A percentile compares a stretch with the other conserved stretches of the same genome.
These are phyloP conservation scores for Shiraia bambusicola DNA, from an alignment of 2,329 filamentous ascomycete species.

Conservation along the genomic window DNA sequence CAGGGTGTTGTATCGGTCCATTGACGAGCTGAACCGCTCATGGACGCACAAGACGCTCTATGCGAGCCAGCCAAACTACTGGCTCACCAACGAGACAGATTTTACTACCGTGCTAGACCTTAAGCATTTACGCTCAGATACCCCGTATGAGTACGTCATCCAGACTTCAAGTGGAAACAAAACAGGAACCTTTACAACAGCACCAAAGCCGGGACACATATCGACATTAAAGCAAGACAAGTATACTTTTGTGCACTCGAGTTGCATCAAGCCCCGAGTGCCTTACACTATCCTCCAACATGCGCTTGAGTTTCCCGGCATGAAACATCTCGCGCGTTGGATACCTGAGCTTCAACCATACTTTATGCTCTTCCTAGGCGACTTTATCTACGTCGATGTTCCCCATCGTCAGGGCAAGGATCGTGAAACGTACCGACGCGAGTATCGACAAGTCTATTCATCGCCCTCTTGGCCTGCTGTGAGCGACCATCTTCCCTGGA, in stretches of 20 bases:
- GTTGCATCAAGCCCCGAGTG: conserved; percentile 87
- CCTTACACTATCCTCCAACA: conserved; percentile 86
- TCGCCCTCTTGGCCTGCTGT: conserved; percentile 86
- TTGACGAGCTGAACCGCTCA: conserved; percentile 27
- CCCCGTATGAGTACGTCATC: conserved; percentile 77
- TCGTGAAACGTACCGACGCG: conserved; percentile 76
- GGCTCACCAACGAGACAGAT: conserved; percentile 75
- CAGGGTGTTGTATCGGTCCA: conserved; percentile 40
- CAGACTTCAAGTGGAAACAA: conserved; percentile 72
- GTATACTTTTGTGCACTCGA: conserved; percentile 89
- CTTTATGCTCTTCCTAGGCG: conserved; percentile 72
- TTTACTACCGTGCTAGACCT: conserved; percentile 74
- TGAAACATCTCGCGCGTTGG: conserved; percentile 72
- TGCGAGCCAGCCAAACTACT: conserved; percentile 39
- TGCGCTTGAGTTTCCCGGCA: conserved; percentile 76
- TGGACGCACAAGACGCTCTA: conserved; percentile 37
- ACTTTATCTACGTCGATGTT: conserved; percentile 91
- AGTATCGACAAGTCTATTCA: conserved; percentile 94
- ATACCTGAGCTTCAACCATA: conserved; percentile 72
- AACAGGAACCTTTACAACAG: conserved; percentile 76
- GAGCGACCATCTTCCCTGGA: conserved; percentile 84
- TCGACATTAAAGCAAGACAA: conserved; percentile 61
- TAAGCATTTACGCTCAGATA: conserved; percentile 67
- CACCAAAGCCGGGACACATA: conserved; percentile 68
- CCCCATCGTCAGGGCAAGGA: conserved; percentile 74